Evolutionary conservation across 164 flowering plant species (phyloP), one percentile per base, ranked within the genome.

Genomic region (Nymphaea thermarum): DNA sequence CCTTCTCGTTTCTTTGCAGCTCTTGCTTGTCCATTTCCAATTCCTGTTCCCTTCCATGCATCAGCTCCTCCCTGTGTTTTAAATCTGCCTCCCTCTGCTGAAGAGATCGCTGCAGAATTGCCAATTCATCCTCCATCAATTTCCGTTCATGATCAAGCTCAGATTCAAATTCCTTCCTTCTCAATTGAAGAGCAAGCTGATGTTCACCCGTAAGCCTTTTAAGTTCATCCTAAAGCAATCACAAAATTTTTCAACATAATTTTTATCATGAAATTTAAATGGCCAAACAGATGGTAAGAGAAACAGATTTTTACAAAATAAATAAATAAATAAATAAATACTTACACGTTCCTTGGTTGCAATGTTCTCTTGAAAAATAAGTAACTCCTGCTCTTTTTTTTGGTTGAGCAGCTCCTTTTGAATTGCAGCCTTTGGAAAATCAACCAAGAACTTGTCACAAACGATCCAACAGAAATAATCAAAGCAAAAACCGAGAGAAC

Each of bases 61-160:
- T 53, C 4, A 71, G 65, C 47, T 90, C 94, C 72, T 90, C 96
- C 69, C 77, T 77, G n/a, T 83, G 83, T 42, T 66, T 75, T 44
- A 92, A 74, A 75, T 95, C 95, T 62, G 86, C 73, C 76, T 92
- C 99, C 77, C 77, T 83, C 76, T 88, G 77, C 77, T 90, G 96
- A 85, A 80, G 88, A 64, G 80, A 85, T 60, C 93, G 82, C 75
- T 94, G 84, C 79, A 84, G 86, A 65, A 73, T 64, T 64, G 87
- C 91, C 75, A 90, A 80, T 70, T 90, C 94, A 65, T 85, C 86
- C 69, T 90, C 98, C 73, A 85, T 77, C 68, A 74, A 25, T 71
- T 85, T 90, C 43, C 77, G 80, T 66, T 78, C 87, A 63, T 36
- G 47, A 43, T 82, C 83, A 64, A 90, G 68, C 73, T 92, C 93